Evolutionary conservation across 2,329 filamentous ascomycete species (phyloP), one percentile per base, ranked within the genome.

Genomic region (Epichloe coenophiala): DNA sequence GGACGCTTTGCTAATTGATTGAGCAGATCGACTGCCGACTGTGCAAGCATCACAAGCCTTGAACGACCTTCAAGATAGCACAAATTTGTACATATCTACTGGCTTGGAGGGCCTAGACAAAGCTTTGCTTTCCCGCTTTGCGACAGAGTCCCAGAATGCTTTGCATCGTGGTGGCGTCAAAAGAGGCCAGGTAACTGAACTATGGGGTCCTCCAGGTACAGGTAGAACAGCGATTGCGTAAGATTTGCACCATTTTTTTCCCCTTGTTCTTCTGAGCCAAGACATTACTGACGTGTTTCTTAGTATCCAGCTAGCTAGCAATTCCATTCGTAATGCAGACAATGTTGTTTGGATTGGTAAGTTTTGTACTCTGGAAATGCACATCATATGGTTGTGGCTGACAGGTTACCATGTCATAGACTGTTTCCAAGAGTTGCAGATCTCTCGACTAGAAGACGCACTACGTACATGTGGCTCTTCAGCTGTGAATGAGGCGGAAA

Each of bases 161-260:
- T 3, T 44, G 33, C 50, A 47, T 9, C 56, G 54, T 49, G 74
- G 76, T 17, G 89, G 88, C 4, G 72, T 95, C 45, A 76, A 76
- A 53, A 79, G 82, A 51, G 88, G 89, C 13, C 86, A 88, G 63
- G 75, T 95, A 41, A 86, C 86, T 3, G 91, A 97, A 66, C 70
- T 95, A 47, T 95, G 87, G 77, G 91, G 91, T 0, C 88, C 90
- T 11, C 84, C 88, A 8, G 90, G 89, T 2, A 79, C 79, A 27
- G 91, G 90, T 33, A 96, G 95, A 72, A 95, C 88, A 4, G 75
- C 84, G 12, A 71, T 96, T 58, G 86, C 83, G 86, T 91, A 73
- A 68, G 79, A 45, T 31, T 31, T 31, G 27, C 3, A 11, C 27
- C 19, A 9, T 15, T 27, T 21, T 8, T 35, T 5, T 17, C 17